A percentile compares a stretch with the other conserved stretches of the same genome.
These are phyloP conservation scores for Quercus variabilis DNA, from an alignment of 306 rosid genomes.

Conservation along the genomic window DNA sequence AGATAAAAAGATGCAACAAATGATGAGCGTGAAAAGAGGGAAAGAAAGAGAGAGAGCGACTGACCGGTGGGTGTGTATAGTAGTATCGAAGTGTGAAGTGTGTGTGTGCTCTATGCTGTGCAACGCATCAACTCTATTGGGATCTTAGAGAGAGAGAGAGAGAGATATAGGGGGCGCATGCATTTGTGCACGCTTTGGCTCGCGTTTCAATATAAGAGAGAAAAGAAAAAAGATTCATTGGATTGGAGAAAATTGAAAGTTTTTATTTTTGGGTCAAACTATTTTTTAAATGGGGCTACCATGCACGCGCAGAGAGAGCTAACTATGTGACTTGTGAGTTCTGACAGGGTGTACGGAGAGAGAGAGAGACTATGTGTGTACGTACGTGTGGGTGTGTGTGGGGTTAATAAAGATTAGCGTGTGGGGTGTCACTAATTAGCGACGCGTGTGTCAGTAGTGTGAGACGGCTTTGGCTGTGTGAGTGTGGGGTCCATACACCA, in stretches of 20 bases:
- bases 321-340: not conserved
- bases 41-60: no score
- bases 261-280: slow-evolving; percentile 32
- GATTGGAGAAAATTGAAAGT: not conserved
- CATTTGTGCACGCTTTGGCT: slow-evolving; percentile 51
- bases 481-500: slow-evolving; percentile 17
- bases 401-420: not conserved
- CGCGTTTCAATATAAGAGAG: slow-evolving; percentile 20
- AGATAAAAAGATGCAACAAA: not conserved
- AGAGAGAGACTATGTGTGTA: no score
- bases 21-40: slow-evolving; percentile 25
- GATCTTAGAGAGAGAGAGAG: not conserved
- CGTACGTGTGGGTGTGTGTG: not conserved
- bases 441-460: slow-evolving; percentile 14
- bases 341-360: not conserved
- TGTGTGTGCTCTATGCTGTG: not conserved
- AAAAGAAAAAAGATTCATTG: not conserved
- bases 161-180: slow-evolving; percentile 27
- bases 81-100: no score
- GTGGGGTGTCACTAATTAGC: not conserved
- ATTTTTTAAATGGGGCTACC: slow-evolving; percentile 37
- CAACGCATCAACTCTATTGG: slow-evolving; percentile 29
- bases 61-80: not conserved
- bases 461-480: not conserved
- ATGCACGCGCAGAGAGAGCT: slow-evolving; percentile 28